Percentiles rank a stretch among this genome's conserved stretches.
These are phyloP conservation scores for Ceraceosorus bombacis DNA, from an alignment of 1,284 basidiomycete species.

Conservation along the genomic window DNA sequence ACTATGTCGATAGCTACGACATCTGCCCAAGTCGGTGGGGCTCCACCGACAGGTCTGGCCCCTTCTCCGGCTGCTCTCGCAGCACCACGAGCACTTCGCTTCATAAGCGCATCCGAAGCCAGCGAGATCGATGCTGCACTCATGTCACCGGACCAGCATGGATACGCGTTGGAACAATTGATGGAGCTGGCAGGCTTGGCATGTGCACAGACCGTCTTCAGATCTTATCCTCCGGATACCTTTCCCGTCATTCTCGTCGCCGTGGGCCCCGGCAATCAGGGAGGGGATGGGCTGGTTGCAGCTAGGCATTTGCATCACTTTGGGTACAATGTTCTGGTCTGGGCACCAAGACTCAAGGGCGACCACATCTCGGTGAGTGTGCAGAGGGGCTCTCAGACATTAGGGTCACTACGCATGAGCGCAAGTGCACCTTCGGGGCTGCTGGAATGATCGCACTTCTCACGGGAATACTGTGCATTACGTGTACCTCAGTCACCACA, in stretches of 20 bases:
- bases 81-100: constrained; percentile 18
- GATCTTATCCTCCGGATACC: constrained; percentile 62
- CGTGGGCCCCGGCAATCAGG: constrained; percentile 78
- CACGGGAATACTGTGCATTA: too few relatives aligned
- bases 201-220: constrained; percentile 80
- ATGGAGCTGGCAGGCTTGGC: constrained; percentile 98
- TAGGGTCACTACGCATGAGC: neutral
- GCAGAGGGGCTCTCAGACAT: constrained; percentile 20
- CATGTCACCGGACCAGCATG: constrained; percentile 30
- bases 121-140: constrained; percentile 37
- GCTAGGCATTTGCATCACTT: constrained; percentile 68
- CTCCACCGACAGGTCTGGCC: too few relatives aligned
- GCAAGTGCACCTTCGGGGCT: too few relatives aligned
- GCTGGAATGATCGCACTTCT: too few relatives aligned
- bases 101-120: constrained; percentile 32
- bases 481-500: too few relatives aligned
- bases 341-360: constrained; percentile 36
- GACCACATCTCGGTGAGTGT: constrained; percentile 10
- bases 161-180: constrained; percentile 56
- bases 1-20: too few relatives aligned
- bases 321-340: constrained; percentile 38
- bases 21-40: too few relatives aligned
- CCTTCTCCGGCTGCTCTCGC: neutral
- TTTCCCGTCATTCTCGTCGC: constrained; percentile 75
- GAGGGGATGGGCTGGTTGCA: constrained; percentile 93